Conservation (phyloP, 176 grass and related monocot species). For the Tillandsia fasciculata region DNA sequence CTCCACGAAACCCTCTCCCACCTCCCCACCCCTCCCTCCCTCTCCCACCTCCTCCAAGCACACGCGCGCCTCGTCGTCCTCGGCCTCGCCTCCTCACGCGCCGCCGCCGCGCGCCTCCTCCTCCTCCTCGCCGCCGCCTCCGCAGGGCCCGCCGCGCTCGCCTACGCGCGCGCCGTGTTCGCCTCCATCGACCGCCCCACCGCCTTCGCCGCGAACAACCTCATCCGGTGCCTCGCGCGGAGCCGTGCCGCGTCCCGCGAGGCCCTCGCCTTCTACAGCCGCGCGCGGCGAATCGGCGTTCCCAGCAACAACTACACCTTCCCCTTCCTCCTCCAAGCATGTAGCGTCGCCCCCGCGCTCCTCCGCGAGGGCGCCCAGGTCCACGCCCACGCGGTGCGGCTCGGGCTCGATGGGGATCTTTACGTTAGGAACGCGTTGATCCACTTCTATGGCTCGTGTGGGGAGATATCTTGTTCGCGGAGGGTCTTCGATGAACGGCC, state of each 20-base stretch:
- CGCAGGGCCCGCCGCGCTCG: neutral
- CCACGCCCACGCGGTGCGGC: constrained; percentile 42
- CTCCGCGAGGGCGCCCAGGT: constrained; percentile 37
- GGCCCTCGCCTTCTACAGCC: constrained; percentile 41
- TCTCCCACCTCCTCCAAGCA: constrained; percentile 43
- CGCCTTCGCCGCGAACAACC: constrained; percentile 54
- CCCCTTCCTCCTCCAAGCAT: constrained; percentile 36
- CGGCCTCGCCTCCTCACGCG: constrained; percentile 38
- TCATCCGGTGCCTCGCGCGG: constrained; percentile 44
- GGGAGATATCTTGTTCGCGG: constrained; percentile 28
- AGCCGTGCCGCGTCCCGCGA: constrained; percentile 13
- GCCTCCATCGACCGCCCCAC: constrained; percentile 20
- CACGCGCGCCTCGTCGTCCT: constrained; percentile 54
- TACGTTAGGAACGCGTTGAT: constrained; percentile 51
- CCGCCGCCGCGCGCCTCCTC: constrained; percentile 37
- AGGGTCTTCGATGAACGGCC: constrained; percentile 46
- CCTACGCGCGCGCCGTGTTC: constrained; percentile 30
- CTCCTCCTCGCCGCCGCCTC: constrained; percentile 12
- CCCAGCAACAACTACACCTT: constrained; percentile 45
- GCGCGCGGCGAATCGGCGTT: constrained; percentile 30
- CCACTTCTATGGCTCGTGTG: constrained; percentile 47
- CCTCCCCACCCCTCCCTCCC: constrained; percentile 25
- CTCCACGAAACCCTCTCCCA: constrained; percentile 16
- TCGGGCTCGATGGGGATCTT: constrained; percentile 40
- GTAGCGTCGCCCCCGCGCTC: neutral